Conservation (phyloP, 108 stramenopile species). For the Skeletonema grethae region DNA sequence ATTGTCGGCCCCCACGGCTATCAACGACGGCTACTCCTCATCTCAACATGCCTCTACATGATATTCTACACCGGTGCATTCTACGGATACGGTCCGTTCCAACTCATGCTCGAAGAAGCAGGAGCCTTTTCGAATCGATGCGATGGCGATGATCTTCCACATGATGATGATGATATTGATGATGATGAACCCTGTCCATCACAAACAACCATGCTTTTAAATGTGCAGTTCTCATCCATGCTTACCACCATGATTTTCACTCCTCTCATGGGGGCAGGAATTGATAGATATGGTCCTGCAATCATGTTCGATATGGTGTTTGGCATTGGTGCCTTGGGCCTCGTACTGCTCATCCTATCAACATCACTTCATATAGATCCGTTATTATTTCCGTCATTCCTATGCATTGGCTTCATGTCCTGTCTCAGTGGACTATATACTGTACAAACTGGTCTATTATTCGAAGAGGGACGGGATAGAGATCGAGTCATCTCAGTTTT, state of each 20-base stretch:
- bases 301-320: conserved; percentile 7
- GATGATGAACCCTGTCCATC: conserved; percentile 44
- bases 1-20: background rate
- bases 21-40: background rate
- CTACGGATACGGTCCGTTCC: conserved; percentile 60
- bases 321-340: conserved; percentile 4
- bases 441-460: conserved; percentile 34
- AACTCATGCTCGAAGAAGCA: conserved; percentile 44
- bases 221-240: conserved; percentile 27
- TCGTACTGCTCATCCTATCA: conserved; percentile 12
- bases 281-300: conserved; percentile 31
- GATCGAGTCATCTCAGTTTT: conserved; percentile 44
- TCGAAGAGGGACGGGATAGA: conserved; percentile 3
- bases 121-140: conserved; percentile 39
- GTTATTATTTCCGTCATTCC: conserved; percentile 24
- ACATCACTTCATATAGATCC: conserved; percentile 10
- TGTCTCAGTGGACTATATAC: conserved; percentile 8
- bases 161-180: conserved; percentile 1
- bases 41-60: conserved; percentile 16
- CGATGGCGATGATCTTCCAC: too few species aligned
- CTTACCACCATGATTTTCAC: conserved; percentile 20
- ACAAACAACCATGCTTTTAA: conserved; percentile 40
- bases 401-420: conserved; percentile 26
- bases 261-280: conserved; percentile 25
- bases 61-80: conserved; percentile 47